Evolutionary conservation across 768 basidiomycete genomes (phyloP).

Genomic region (Favolaschia claudopus): DNA sequence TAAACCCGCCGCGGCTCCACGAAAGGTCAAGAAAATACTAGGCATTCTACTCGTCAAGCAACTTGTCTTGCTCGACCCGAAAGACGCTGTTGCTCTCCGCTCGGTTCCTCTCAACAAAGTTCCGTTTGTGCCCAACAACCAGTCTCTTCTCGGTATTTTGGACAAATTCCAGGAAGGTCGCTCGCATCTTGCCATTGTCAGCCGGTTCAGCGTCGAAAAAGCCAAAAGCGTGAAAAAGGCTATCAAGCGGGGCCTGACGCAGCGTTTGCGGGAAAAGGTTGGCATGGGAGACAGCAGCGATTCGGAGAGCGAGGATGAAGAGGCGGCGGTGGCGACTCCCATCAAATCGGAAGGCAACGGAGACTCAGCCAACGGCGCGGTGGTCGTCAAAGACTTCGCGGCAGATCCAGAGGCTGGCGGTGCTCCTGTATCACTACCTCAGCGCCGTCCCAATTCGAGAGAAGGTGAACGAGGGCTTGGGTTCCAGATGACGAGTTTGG

Average conservation of each 20-base stretch:
- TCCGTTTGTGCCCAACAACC: slow-evolving; percentile 86
- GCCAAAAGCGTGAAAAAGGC: slow-evolving; percentile 83
- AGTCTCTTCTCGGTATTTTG: slow-evolving; percentile 84
- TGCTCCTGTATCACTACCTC: slow-evolving; percentile 1
- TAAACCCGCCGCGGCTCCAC: slow-evolving; percentile 20
- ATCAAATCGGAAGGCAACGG: slow-evolving; percentile 12
- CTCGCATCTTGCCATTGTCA: slow-evolving; percentile 94
- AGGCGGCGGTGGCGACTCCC: slow-evolving; percentile 1
- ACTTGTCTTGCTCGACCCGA: slow-evolving; percentile 87
- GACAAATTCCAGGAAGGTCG: slow-evolving; percentile 92
- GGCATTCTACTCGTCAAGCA: slow-evolving; percentile 91
- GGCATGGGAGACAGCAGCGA: slow-evolving; percentile 67
- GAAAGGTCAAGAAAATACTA: slow-evolving; percentile 81
- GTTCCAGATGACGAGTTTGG: slow-evolving; percentile 44
- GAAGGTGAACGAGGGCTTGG: slow-evolving; percentile 10
- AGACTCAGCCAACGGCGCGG: slow-evolving; percentile 27
- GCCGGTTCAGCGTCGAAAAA: slow-evolving; percentile 75
- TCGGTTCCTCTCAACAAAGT: slow-evolving; percentile 87
- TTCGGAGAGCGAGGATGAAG: slow-evolving; percentile 23
- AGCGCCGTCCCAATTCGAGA: neutral
- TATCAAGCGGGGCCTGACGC: slow-evolving; percentile 81
- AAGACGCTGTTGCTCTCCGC: slow-evolving; percentile 85
- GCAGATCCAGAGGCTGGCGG: slow-evolving; percentile 28
- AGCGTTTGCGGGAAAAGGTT: slow-evolving; percentile 77
- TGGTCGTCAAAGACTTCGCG: slow-evolving; percentile 35